Conservation (phyloP, 169 alveolate species). For the Plasmodium ovale region DNA sequence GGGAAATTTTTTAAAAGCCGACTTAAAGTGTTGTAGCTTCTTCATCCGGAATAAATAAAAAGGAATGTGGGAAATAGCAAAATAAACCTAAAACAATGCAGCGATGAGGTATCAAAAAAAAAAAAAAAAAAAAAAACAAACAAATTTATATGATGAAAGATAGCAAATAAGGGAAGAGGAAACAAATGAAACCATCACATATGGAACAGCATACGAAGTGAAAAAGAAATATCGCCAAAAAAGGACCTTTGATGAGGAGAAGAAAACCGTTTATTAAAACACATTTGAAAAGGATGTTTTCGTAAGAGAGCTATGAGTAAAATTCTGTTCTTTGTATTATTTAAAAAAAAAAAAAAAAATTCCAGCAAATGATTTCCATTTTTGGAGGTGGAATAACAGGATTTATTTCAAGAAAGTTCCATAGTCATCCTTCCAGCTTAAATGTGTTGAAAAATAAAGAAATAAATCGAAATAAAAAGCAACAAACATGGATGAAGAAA, state of each 20-base stretch:
- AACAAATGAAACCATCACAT: too few relatives aligned
- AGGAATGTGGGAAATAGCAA: too few relatives aligned
- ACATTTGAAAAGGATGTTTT: too few relatives aligned
- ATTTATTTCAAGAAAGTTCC: background rate
- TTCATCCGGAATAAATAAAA: too few relatives aligned
- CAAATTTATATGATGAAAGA: too few relatives aligned
- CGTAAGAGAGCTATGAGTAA: too few relatives aligned
- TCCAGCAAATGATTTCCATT: background rate
- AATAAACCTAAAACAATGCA: too few relatives aligned
- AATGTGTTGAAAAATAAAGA: constrained; percentile 70
- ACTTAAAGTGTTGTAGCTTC: too few relatives aligned
- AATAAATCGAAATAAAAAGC: constrained; percentile 53
- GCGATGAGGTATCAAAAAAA: too few relatives aligned
- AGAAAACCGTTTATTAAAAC: background rate
- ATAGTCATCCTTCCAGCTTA: constrained; percentile 1
- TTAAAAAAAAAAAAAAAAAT: background rate
- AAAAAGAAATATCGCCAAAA: background rate
- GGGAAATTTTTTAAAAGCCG: too few relatives aligned
- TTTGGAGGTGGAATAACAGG: background rate
- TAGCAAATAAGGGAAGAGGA: too few relatives aligned
- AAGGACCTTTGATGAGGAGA: background rate
- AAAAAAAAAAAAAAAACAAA: too few relatives aligned
- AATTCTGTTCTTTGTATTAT: background rate
- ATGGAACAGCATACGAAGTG: background rate
- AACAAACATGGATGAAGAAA: constrained; percentile 60